Base-by-base conservation (phyloP, 257 asterid genomes). In the Forsythia suspensa region DNA sequence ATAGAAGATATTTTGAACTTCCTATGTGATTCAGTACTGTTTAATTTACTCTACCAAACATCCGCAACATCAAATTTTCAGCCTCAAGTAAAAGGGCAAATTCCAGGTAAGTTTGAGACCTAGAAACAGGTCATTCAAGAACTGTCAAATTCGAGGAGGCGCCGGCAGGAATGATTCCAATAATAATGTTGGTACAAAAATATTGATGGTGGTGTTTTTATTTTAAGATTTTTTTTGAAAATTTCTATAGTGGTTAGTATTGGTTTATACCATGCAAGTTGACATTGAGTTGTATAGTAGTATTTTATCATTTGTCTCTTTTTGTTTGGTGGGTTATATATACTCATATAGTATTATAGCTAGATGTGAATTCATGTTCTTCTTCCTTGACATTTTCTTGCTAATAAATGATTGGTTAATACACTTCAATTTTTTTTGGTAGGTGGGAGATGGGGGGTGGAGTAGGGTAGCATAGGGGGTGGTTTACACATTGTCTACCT, bases 191-290 rank as follows among this genome's bases (percentile, higher is more conserved):
- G 80, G 82, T 41, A 78, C 16, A 8, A 63, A 36, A n/a, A 21
- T 68, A 39, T 21, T 37, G 57, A 8, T 69, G 69, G 41, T 67
- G 80, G 55, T 40, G 40, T 2, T 44, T 24, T 13, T 59, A 24
- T 8, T 4, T 24, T 9, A 8, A 12, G 11, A 8, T 8, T 67
- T 63, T 48, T 51, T 43, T 77, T 73, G 43, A 71, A 48, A 70
- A 42, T 67, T 80, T 40, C 34, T 46, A 71, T 77, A 81, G 80
- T 80, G 84, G 77, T 34, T 74, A 75, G 83, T 43, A 70, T 75
- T 48, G 67, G 81, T 70, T 12, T 66, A 70, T 77, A n/a, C 75
- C 80, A 68, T 85, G 84, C 82, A 85, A 82, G 74, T 77, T 85
- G 86, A 77, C 3, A 73, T 42, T 43, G 52, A 71, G n/a, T 24